These are phyloP conservation scores for Candida peoriensis DNA, from an alignment of 805 yeast species.

Conservation along the genomic window DNA sequence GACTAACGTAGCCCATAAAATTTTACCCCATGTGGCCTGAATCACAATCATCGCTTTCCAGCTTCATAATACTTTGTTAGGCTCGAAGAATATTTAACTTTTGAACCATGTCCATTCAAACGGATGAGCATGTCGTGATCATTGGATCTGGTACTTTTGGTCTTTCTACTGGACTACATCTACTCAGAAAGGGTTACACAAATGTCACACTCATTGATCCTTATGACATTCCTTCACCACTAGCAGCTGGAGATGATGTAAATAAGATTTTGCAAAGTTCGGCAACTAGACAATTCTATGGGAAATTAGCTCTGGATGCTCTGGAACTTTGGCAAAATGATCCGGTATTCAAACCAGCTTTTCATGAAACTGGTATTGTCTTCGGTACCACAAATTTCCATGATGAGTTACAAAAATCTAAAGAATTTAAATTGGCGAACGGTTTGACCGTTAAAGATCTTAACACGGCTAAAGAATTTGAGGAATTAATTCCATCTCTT, in stretches of 20 bases:
- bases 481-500: slow-evolving; percentile 2
- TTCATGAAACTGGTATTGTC: slow-evolving; percentile 31
- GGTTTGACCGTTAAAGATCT: slow-evolving; percentile 8
- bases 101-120: too few species aligned
- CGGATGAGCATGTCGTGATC: too few species aligned
- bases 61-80: too few species aligned
- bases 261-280: slow-evolving; percentile 34
- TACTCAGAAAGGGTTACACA: slow-evolving; percentile 29
- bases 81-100: too few species aligned
- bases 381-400: slow-evolving; percentile 17
- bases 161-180: slow-evolving; percentile 35
- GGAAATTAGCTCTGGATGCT: slow-evolving; percentile 29
- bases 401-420: slow-evolving; percentile 12
- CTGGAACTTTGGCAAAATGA: slow-evolving; percentile 29
- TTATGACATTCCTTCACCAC: slow-evolving; percentile 30
- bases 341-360: slow-evolving; percentile 26
- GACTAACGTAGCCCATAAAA: too few species aligned
- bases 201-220: slow-evolving; percentile 29
- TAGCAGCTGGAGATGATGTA: slow-evolving; percentile 37
- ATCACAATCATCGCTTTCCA: too few species aligned
- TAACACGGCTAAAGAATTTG: slow-evolving; percentile 7
- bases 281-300: slow-evolving; percentile 18
- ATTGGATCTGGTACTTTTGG: slow-evolving; percentile 44
- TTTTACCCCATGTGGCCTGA: too few species aligned
- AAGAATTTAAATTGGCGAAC: slow-evolving; percentile 8